Evolutionary conservation across 1,139 yeast species (phyloP).

Genomic region (Blastobotrys malaysiensis): DNA sequence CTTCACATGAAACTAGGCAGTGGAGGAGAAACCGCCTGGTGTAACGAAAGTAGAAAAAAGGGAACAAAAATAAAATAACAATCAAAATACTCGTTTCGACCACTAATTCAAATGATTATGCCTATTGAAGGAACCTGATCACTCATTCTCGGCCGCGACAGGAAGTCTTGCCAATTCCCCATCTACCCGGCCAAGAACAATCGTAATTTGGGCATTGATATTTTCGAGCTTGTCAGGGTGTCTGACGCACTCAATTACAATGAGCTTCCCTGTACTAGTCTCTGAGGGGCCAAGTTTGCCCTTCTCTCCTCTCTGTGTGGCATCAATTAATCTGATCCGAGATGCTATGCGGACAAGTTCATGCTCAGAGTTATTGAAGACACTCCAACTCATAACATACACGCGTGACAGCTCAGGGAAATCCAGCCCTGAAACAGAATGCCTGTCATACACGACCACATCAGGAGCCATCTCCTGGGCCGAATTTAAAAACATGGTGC

Average conservation of each 20-base stretch:
- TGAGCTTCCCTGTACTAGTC: background rate
- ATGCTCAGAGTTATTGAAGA: conserved; percentile 3
- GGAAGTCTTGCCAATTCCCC: background rate
- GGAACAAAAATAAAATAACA: no score
- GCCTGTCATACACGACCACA: conserved; percentile 4
- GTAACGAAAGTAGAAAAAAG: no score
- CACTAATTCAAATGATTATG: no score
- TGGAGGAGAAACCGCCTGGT: no score
- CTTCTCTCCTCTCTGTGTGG: conserved; percentile 4
- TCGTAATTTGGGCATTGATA: conserved; percentile 1
- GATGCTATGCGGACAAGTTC: conserved; percentile 4
- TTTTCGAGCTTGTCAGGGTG: background rate
- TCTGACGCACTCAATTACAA: background rate
- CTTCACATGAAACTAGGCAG: no score
- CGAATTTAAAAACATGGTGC: background rate
- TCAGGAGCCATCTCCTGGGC: conserved; percentile 1
- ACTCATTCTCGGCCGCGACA: background rate
- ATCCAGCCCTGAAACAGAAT: conserved; percentile 12
- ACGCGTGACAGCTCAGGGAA: conserved; percentile 15
- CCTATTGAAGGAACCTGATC: background rate
- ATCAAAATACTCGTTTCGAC: no score
- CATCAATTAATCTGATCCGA: background rate
- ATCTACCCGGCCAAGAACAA: conserved; percentile 2
- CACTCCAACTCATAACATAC: conserved; percentile 15
- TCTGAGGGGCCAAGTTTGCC: background rate